These are phyloP conservation scores for Lepidium didymum DNA, from an alignment of 345 rosid genomes.

Conservation along the genomic window DNA sequence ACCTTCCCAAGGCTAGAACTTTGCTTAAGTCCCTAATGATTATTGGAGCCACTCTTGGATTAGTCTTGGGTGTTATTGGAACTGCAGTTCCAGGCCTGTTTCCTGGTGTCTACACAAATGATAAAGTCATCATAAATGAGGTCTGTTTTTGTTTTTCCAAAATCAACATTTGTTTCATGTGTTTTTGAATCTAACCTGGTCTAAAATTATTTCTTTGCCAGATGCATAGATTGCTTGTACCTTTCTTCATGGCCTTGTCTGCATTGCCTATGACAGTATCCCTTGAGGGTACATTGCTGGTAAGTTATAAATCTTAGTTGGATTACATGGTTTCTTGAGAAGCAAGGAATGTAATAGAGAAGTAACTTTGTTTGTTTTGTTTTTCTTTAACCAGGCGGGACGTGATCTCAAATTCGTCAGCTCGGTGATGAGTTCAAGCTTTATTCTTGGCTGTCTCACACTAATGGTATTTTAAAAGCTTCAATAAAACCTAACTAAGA, in stretches of 20 bases:
- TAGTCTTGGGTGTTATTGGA: conserved; percentile 50
- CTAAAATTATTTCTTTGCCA: conserved; percentile 20
- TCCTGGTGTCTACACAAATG: conserved; percentile 67
- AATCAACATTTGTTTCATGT: background rate
- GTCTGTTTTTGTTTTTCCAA: conserved; percentile 11
- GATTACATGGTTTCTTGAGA: background rate
- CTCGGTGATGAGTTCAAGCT: conserved; percentile 59
- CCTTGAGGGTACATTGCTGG: conserved; percentile 88
- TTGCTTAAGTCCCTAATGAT: conserved; percentile 69
- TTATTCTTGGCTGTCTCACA: conserved; percentile 46
- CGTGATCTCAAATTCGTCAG: conserved; percentile 71
- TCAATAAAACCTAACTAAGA: background rate
- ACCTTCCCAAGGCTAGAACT: conserved; percentile 58
- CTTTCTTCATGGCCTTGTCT: conserved; percentile 58
- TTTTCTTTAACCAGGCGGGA: conserved; percentile 45
- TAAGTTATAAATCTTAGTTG: conserved; percentile 19
- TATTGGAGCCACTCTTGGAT: conserved; percentile 60
- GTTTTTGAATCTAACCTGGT: background rate
- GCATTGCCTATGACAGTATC: conserved; percentile 56
- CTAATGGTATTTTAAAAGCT: conserved; percentile 40
- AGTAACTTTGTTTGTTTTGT: background rate
- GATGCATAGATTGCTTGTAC: conserved; percentile 80
- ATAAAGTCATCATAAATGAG: conserved; percentile 53
- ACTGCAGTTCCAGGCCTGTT: conserved; percentile 56
- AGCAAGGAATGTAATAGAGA: background rate